These are phyloP conservation scores for Pleurozium schreberi DNA, from an alignment of 225 moss, liverwort and hornwort genomes.

Conservation along the genomic window DNA sequence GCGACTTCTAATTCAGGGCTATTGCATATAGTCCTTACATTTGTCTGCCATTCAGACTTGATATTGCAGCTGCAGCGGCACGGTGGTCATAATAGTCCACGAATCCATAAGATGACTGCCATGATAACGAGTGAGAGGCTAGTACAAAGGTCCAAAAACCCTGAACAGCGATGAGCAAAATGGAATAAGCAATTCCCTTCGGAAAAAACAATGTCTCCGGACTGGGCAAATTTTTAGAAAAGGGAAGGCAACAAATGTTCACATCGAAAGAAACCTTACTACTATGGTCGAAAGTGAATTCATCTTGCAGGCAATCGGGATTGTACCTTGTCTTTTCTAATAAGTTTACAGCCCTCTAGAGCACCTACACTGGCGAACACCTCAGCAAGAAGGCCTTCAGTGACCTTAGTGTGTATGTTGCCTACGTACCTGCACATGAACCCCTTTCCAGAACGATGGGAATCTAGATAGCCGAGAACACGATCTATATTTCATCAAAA, in stretches of 20 bases:
- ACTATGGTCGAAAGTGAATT: background rate
- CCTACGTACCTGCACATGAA: constrained; percentile 75
- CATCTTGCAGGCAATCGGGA: background rate
- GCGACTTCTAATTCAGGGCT: background rate
- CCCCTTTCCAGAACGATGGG: background rate
- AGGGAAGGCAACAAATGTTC: background rate
- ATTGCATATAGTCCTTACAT: constrained; percentile 40
- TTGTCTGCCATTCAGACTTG: constrained; percentile 86
- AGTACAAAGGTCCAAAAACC: background rate
- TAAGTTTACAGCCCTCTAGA: constrained; percentile 94
- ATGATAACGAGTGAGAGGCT: background rate
- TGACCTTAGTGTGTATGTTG: constrained; percentile 92
- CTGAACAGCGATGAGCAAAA: background rate
- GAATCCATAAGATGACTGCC: constrained; percentile 95
- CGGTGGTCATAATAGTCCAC: constrained; percentile 96
- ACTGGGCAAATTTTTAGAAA: background rate
- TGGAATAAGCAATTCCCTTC: background rate
- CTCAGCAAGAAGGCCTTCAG: constrained; percentile 87
- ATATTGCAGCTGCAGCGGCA: constrained; percentile 79
- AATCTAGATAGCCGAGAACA: background rate
- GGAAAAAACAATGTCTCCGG: background rate
- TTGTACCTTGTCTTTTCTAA: constrained; percentile 88
- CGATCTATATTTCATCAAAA: background rate
- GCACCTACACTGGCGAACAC: constrained; percentile 89
- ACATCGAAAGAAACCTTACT: background rate